These are phyloP conservation scores for Trichomonascus vanleenenianus DNA, from an alignment of 805 yeast genomes.

Conservation along the genomic window DNA sequence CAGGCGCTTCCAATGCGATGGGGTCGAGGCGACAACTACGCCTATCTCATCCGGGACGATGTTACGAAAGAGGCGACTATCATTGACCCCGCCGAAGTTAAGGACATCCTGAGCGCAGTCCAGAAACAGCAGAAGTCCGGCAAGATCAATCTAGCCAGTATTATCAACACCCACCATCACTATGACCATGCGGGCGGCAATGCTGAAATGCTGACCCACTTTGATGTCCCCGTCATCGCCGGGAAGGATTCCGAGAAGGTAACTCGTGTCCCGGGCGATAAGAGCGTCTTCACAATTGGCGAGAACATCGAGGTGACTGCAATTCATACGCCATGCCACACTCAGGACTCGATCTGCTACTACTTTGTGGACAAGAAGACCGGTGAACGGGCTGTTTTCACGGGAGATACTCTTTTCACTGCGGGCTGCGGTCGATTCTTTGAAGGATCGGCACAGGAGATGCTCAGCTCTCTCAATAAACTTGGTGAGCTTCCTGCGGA, in stretches of 20 bases:
- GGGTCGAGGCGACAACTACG: slow-evolving; percentile 88
- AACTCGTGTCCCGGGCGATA: slow-evolving; percentile 58
- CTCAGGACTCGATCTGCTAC: slow-evolving; percentile 93
- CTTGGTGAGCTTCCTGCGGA: slow-evolving; percentile 57
- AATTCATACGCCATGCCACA: slow-evolving; percentile 95
- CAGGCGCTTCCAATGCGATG: slow-evolving; percentile 85
- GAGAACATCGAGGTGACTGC: slow-evolving; percentile 60
- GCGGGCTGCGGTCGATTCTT: slow-evolving; percentile 97
- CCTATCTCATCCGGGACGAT: slow-evolving; percentile 69
- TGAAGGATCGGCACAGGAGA: slow-evolving; percentile 79
- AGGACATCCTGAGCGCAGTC: slow-evolving; percentile 49
- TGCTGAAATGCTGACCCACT: slow-evolving; percentile 26
- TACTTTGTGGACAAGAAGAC: slow-evolving; percentile 58
- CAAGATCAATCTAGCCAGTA: slow-evolving; percentile 51
- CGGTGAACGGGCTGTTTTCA: slow-evolving; percentile 67
- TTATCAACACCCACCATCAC: slow-evolving; percentile 95
- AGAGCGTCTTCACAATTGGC: slow-evolving; percentile 58
- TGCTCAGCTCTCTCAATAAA: slow-evolving; percentile 61
- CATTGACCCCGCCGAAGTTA: slow-evolving; percentile 88
- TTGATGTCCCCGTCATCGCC: slow-evolving; percentile 61
- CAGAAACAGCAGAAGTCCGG: slow-evolving; percentile 28
- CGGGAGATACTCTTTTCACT: slow-evolving; percentile 91
- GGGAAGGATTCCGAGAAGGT: slow-evolving; percentile 79
- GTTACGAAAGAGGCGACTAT: slow-evolving; percentile 64
- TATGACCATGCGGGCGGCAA: slow-evolving; percentile 93